Conservation (phyloP, 768 basidiomycete species). For the Kwoniella heveanensis region DNA sequence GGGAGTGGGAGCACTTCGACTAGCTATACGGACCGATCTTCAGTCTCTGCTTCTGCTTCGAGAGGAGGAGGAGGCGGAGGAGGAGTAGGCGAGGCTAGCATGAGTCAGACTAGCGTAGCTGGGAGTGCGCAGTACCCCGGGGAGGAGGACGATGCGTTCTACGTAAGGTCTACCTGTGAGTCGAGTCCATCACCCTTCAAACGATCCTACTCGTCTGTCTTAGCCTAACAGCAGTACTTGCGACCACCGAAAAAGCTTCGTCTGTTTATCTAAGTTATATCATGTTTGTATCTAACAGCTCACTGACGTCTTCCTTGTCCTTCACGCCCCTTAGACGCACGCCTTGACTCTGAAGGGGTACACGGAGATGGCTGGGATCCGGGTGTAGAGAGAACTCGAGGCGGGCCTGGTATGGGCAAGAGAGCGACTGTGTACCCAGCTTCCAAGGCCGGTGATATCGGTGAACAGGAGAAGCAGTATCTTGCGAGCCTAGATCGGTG, state of each 20-base stretch:
- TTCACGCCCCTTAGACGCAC: constrained; percentile 61
- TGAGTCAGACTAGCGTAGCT: constrained; percentile 35
- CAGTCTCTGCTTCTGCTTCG: no score
- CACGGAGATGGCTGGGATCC: constrained; percentile 93
- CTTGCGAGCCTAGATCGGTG: constrained; percentile 84
- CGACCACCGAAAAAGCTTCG: no score
- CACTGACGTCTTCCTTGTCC: not conserved
- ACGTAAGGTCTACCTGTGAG: constrained; percentile 56
- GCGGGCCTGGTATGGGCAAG: constrained; percentile 53
- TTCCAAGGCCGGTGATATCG: constrained; percentile 64
- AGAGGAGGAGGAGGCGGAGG: not conserved
- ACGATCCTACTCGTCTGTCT: no score
- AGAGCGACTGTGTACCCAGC: constrained; percentile 54
- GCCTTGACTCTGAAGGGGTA: constrained; percentile 85
- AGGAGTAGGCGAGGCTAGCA: constrained; percentile 8
- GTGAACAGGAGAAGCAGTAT: constrained; percentile 71
- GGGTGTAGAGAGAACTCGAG: constrained; percentile 88
- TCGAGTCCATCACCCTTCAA: constrained; percentile 3
- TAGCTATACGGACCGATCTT: not conserved
- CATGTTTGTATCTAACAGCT: no score
- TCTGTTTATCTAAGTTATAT: no score
- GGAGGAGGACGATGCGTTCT: constrained; percentile 56
- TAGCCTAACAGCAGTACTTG: no score
- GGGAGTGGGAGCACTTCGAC: constrained; percentile 6
- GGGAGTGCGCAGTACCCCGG: constrained; percentile 49